Evolutionary conservation across 441 rosid species (phyloP).

Genomic region (Mallotus japonicus): DNA sequence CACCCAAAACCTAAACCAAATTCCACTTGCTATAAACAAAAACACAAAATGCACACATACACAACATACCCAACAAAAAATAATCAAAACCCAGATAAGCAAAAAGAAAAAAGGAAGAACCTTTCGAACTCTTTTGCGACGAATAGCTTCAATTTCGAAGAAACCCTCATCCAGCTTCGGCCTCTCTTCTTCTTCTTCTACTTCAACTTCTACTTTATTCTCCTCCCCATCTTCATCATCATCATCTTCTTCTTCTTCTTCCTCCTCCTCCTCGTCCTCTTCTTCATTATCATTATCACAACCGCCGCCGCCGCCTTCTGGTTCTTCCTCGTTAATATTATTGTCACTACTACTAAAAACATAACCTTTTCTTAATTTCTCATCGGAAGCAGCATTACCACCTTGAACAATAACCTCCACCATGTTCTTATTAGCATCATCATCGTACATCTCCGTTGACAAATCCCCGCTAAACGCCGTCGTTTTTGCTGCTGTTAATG

Average conservation of each 20-base stretch:
- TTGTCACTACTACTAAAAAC: constrained; percentile 15
- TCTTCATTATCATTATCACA: constrained; percentile 35
- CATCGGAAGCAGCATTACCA: constrained; percentile 27
- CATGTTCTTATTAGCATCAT: constrained; percentile 11
- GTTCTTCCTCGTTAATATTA: constrained; percentile 24
- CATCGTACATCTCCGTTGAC: constrained; percentile 13
- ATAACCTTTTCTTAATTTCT: constrained; percentile 23
- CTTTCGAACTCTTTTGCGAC: constrained; percentile 87
- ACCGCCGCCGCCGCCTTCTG: constrained; percentile 25
- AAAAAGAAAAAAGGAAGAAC: constrained; percentile 22
- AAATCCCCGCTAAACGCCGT: constrained; percentile 1
- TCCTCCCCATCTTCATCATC: constrained; percentile 38
- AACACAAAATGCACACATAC: no score
- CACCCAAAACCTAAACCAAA: no score
- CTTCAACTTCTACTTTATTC: constrained; percentile 20
- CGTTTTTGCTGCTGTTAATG: not conserved
- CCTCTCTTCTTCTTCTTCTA: constrained; percentile 47
- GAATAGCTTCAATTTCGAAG: constrained; percentile 95
- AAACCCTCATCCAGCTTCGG: constrained; percentile 89
- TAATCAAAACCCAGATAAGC: not conserved
- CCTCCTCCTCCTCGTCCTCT: constrained; percentile 33
- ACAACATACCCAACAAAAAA: no score
- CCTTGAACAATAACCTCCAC: constrained; percentile 12
- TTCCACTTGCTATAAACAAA: no score
- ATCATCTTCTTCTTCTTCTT: constrained; percentile 29